Percentiles rank a stretch among this genome's conserved stretches.
Evolutionary conservation across 139 green algal genomes (phyloP).

Genomic region (Micromonas pusilla): DNA sequence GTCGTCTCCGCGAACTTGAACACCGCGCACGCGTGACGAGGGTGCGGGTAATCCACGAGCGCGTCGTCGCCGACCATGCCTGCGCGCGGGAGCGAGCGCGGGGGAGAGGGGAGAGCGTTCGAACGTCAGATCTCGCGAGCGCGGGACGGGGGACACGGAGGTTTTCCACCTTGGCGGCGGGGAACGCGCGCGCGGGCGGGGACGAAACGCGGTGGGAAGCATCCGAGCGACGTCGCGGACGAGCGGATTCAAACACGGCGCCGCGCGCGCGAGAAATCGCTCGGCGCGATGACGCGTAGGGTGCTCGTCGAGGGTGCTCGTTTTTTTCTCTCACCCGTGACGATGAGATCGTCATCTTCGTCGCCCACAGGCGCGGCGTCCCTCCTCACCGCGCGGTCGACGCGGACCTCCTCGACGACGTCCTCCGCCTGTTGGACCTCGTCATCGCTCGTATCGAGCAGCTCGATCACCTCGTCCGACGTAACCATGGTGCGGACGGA

Average conservation of each 20-base stretch:
- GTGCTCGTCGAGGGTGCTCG: no score
- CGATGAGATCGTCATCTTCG: background rate
- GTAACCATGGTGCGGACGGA: no score
- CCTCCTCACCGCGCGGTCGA: background rate
- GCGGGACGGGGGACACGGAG: background rate
- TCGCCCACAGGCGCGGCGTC: no score
- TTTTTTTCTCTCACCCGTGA: background rate
- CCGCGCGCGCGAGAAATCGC: no score
- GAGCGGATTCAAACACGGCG: no score
- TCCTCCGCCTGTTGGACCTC: background rate
- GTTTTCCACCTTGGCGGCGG: no score
- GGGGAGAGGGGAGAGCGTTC: background rate
- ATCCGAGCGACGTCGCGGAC: no score
- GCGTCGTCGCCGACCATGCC: background rate
- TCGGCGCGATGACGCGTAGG: no score
- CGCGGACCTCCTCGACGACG: background rate
- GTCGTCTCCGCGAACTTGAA: background rate
- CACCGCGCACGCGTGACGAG: slow-evolving; percentile 6
- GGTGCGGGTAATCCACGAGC: background rate
- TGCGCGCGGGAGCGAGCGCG: background rate
- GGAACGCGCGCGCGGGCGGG: no score
- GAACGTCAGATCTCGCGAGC: background rate
- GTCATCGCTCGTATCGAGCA: background rate
- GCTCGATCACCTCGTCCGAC: background rate
- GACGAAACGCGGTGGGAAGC: no score